phyloP scores from a whole-genome alignment of 257 asterid genomes.

The Orobanche coerulescens region DNA sequence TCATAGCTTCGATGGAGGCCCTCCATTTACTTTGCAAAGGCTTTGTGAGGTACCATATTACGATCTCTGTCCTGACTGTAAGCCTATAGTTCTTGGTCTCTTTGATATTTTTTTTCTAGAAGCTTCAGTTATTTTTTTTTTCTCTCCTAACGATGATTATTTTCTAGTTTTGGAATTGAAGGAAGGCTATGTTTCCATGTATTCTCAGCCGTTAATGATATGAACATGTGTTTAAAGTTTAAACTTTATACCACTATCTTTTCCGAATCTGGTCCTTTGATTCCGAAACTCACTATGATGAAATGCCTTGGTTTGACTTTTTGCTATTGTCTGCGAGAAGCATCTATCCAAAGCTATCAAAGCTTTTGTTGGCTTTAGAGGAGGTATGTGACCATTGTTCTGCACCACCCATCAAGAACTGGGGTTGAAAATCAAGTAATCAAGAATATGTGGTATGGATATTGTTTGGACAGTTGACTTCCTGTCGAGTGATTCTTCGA shows the following conservation, averaged over 20 bases:
- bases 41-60: conserved; percentile 67
- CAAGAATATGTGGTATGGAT: background rate
- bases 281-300: background rate
- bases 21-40: conserved; percentile 96
- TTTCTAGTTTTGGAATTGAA: conserved; percentile 2
- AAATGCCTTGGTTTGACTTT: conserved; percentile 15
- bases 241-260: background rate
- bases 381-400: conserved; percentile 48
- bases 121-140: too few relatives aligned
- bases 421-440: background rate
- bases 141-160: background rate
- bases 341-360: conserved; percentile 70
- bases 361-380: conserved; percentile 89
- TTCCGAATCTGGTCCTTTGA: background rate
- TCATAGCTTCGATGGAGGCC: conserved; percentile 73
- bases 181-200: background rate
- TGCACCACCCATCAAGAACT: background rate
- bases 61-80: background rate
- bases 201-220: background rate
- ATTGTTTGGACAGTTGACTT: background rate
- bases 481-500: conserved; percentile 2
- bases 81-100: conserved; percentile 7
- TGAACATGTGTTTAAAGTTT: background rate
- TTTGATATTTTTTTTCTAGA: background rate
- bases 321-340: conserved; percentile 60